Conservation (phyloP, 371 early-diverging fungal species). For the Zychaea mexicana region DNA sequence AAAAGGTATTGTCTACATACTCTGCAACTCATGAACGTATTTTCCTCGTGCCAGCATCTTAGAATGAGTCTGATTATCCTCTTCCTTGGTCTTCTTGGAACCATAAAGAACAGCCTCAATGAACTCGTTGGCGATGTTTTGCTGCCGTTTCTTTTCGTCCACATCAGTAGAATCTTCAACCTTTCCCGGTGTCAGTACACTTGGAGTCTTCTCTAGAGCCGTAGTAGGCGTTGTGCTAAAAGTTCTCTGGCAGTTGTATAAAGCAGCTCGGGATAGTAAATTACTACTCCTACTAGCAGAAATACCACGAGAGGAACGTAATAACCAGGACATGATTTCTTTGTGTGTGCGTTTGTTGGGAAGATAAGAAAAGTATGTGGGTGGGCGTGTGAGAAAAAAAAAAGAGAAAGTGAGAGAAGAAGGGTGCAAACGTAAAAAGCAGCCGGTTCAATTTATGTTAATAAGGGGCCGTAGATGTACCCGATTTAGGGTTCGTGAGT, state of each 20-base stretch:
- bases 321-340: background rate
- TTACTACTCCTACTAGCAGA: too few species aligned
- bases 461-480: too few species aligned
- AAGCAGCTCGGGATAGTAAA: background rate
- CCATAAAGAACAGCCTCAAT: conserved; percentile 69
- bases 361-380: too few species aligned
- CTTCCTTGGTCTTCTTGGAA: conserved; percentile 52
- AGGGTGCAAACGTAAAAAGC: too few species aligned
- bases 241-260: background rate
- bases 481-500: too few species aligned
- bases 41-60: conserved; percentile 85
- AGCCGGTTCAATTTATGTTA: too few species aligned
- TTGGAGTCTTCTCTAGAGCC: background rate
- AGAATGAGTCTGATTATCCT: conserved; percentile 64
- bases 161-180: background rate
- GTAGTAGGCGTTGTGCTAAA: background rate
- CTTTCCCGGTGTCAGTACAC: background rate
- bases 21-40: conserved; percentile 85
- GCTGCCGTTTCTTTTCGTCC: conserved; percentile 4
- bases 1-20: too few species aligned
- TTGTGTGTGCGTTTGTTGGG: background rate
- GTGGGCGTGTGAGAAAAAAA: too few species aligned
- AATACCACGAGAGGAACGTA: conserved; percentile 2
- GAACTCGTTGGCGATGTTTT: conserved; percentile 25
- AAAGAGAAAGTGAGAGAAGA: too few species aligned